Base-by-base conservation (phyloP, 2,329 filamentous ascomycete genomes). In the Helotiales sp. region DNA sequence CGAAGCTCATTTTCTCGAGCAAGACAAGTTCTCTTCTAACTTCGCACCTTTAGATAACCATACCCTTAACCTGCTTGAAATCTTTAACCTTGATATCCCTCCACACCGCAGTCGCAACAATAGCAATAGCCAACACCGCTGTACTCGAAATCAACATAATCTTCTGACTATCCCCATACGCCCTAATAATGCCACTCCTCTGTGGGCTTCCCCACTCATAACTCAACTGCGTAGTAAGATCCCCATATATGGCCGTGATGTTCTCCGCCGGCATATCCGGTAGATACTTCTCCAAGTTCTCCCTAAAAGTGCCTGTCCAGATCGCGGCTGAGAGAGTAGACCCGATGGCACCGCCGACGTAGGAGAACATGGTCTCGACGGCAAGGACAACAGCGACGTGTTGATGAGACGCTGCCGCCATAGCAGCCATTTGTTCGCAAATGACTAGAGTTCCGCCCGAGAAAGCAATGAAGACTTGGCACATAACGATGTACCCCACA, bases 311-410 rank as follows among this genome's bases (percentile, higher is more conserved):
- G 59, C 80, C 77, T 0, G 81, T 83, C 85, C 86, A 90, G 60
- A 90, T 83, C 10, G 85, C 84, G 0, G 79, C 79, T 1, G 86
- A 80, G 50, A 89, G 79, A 8, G 85, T 81, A 1, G 76, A 77
- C 1, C 85, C 85, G 9, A 87, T 74, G 0, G 84, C 82, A 33
- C 77, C 78, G 38, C 85, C 86, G 63, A 88, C 78, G 63, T 79
- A 81, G 61, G 82, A 78, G 29, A 84, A 82, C 5, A 88, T 78
- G 34, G 81, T 77, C 55, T 84, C 84, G 81, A 54, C 17, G 38
- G 52, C 52, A 12, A 54, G 7, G 22, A n/a, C 29, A 22, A 48
- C 30, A n/a, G 52, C 46, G 4, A 88, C 75, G 67, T 86, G 78
- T 65, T 86, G 79, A 61, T 88, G 84, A 25, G 77, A 77, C 1